Evolutionary conservation across 1,284 basidiomycete genomes (phyloP), one percentile per base, ranked within the genome.

Genomic region (Mycena sp.): DNA sequence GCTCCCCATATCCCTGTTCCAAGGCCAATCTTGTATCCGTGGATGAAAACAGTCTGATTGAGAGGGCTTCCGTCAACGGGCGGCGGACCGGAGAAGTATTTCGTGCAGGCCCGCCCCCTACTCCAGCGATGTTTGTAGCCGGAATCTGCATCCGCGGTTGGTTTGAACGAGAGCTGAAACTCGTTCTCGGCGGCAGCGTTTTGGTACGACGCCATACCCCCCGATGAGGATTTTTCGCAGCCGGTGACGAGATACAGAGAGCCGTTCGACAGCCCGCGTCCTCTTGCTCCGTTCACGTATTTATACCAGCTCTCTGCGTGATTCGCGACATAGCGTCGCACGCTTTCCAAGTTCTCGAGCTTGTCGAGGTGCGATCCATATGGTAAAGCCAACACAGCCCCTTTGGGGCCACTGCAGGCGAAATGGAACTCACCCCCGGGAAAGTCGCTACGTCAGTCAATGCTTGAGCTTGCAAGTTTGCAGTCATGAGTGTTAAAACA

Each of bases 261-360:
- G 12, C 62, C 57, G 25, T 64, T 64, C 1, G 10, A 35, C 3
- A 64, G 38, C 17, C 37, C 38, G 9, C 59, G 51, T 19, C 59
- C 59, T 32, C 52, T 45, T 2, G 28, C 16, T 6, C 40, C 56
- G n/a, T 60, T 60, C 19, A 58, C 43, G 29, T 58, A 64, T 19
- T 25, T 35, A 40, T 66, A 66, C 64, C 64, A 66, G 38, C 51
- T 51, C 14, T 55, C 52, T 2, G 56, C 61, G 25, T 58, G 2
- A 14, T 32, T 16, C 25, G 56, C 48, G 5, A 48, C 56, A 28
- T 58, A 58, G 21, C 9, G 26, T 16, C 48, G 56, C 3, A 58
- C 5, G 16, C 10, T 25, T 17, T 58, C 48, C 28, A 58, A n/a
- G 23, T 51, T 52, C 19, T 32, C 46, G 4, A 65, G 58, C n/a